Evolutionary conservation across 1,284 basidiomycete genomes (phyloP).

Genomic region (Mycena sp.): DNA sequence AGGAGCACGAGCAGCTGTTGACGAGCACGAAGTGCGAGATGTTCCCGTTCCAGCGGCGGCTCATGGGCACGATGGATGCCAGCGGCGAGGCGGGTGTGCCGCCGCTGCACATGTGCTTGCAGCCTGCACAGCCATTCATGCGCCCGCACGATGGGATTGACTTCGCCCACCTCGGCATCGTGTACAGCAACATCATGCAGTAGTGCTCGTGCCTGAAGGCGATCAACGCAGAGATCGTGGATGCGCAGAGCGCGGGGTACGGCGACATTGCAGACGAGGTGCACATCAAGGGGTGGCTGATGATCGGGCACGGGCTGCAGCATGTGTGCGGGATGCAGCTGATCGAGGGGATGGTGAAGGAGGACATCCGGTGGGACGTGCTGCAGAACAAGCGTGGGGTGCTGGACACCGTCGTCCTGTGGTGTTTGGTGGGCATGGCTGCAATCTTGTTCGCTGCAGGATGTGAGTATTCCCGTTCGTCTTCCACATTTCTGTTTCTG

Average conservation of each 20-base stretch:
- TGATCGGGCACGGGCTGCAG: slow-evolving; percentile 75
- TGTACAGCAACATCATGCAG: slow-evolving; percentile 73
- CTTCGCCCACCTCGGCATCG: slow-evolving; percentile 67
- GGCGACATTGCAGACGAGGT: slow-evolving; percentile 75
- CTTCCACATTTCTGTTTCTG: slow-evolving; percentile 1
- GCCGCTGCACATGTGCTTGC: slow-evolving; percentile 74
- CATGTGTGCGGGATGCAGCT: slow-evolving; percentile 71
- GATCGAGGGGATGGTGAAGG: slow-evolving; percentile 81
- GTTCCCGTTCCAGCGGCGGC: slow-evolving; percentile 64
- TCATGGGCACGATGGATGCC: slow-evolving; percentile 27
- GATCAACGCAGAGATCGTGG: slow-evolving; percentile 75
- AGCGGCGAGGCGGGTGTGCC: slow-evolving; percentile 42
- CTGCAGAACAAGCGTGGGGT: slow-evolving; percentile 64
- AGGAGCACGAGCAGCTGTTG: slow-evolving; percentile 3
- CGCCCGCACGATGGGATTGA: slow-evolving; percentile 74
- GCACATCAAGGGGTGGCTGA: slow-evolving; percentile 77
- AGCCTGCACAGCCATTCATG: slow-evolving; percentile 75
- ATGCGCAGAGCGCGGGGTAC: slow-evolving; percentile 71
- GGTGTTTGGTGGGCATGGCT: slow-evolving; percentile 61
- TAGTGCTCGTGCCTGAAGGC: slow-evolving; percentile 76
- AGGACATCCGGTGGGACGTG: slow-evolving; percentile 83
- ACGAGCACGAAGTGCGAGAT: slow-evolving; percentile 62
- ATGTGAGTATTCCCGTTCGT: slow-evolving; percentile 57
- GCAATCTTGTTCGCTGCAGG: slow-evolving; percentile 63
- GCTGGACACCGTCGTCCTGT: slow-evolving; percentile 58